These are phyloP conservation scores for Cystofilobasidium bisporidii DNA, from an alignment of 768 basidiomycete species.

Conservation along the genomic window DNA sequence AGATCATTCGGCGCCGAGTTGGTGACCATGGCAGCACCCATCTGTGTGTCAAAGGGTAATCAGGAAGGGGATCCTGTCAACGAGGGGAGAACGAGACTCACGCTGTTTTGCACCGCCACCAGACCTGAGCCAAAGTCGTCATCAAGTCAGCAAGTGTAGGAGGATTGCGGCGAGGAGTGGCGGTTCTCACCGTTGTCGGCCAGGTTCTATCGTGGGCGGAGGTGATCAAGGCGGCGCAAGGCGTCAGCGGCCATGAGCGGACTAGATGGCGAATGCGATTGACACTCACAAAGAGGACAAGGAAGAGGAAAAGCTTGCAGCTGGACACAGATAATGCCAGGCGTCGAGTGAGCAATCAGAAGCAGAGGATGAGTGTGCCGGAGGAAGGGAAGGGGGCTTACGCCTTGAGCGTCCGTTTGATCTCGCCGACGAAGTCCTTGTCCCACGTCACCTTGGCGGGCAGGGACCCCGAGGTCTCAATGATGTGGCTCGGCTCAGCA, in stretches of 20 bases:
- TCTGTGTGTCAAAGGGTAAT: neutral
- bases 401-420: slow-evolving; percentile 35
- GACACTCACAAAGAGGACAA: slow-evolving; percentile 39
- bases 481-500: slow-evolving; percentile 36
- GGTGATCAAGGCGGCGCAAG: too few relatives aligned
- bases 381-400: slow-evolving; percentile 30
- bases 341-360: too few relatives aligned
- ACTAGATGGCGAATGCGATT: too few relatives aligned
- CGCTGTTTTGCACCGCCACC: neutral
- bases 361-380: too few relatives aligned
- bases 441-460: slow-evolving; percentile 25
- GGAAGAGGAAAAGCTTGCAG: slow-evolving; percentile 1
- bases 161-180: too few relatives aligned
- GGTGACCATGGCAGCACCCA: slow-evolving; percentile 36
- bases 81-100: neutral
- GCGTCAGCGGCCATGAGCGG: too few relatives aligned
- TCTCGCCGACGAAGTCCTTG: slow-evolving; percentile 39
- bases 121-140: too few relatives aligned
- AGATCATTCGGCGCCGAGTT: slow-evolving; percentile 38
- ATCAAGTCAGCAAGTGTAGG: too few relatives aligned
- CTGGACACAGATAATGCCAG: slow-evolving; percentile 15
- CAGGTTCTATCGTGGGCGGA: too few relatives aligned
- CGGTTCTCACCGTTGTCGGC: too few relatives aligned
- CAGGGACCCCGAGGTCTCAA: slow-evolving; percentile 11
- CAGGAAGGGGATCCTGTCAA: too few relatives aligned